These are phyloP conservation scores for Oenanthe sinensis DNA, from an alignment of 129 eudicot genomes.

Conservation along the genomic window DNA sequence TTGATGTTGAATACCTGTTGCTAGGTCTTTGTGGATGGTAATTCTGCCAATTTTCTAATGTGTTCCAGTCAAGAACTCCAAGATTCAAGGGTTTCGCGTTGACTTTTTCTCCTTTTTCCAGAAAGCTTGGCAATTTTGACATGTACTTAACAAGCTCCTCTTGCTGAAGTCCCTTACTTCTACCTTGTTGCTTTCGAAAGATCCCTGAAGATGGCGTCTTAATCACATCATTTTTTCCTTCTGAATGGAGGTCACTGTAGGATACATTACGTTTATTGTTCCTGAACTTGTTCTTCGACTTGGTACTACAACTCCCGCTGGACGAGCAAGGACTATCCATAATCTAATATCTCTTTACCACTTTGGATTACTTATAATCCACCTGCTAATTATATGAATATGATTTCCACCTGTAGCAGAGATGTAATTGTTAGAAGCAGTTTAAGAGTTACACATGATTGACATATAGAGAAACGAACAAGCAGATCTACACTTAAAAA, in stretches of 20 bases:
- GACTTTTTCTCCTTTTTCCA: conserved; percentile 48
- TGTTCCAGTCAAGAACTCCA: conserved; percentile 82
- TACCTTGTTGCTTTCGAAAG: conserved; percentile 16
- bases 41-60: conserved; percentile 64
- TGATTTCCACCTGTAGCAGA: not conserved
- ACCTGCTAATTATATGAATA: not conserved
- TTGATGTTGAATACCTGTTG: conserved; percentile 38
- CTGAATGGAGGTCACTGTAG: conserved; percentile 36
- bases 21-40: conserved; percentile 20
- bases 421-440: not conserved
- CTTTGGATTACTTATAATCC: not conserved
- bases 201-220: conserved; percentile 22
- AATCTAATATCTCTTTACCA: not conserved
- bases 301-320: conserved; percentile 22
- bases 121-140: conserved; percentile 71
- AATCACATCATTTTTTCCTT: conserved; percentile 32
- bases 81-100: conserved; percentile 52
- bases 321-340: conserved; percentile 26
- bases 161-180: conserved; percentile 21
- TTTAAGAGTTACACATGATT: not conserved
- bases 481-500: too few species aligned
- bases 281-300: conserved; percentile 33
- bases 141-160: conserved; percentile 70
- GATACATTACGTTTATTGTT: conserved; percentile 30
- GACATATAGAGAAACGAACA: not conserved